Percentiles rank a stretch among this genome's conserved stretches.
phyloP scores from a whole-genome alignment of 345 rosid species.

The Gynandropsis gynandra region DNA sequence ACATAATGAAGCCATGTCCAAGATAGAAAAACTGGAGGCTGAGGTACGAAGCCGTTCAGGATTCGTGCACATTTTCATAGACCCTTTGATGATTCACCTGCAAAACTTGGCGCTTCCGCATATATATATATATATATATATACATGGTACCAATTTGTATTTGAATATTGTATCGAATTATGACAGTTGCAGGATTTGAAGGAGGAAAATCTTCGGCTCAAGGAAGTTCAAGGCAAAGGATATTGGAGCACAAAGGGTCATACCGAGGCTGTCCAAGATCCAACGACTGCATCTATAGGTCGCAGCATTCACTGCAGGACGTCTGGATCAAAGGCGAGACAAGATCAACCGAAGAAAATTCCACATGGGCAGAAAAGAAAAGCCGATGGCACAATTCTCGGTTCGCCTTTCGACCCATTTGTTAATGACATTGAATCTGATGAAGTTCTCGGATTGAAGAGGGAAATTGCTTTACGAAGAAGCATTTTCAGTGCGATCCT shows the following conservation, averaged over 20 bases:
- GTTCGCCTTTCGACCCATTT: conserved; percentile 27
- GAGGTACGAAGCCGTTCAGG: conserved; percentile 52
- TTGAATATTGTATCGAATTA: background rate
- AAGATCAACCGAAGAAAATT: conserved; percentile 11
- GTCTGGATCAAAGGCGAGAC: conserved; percentile 20
- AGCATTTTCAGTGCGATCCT: conserved; percentile 53
- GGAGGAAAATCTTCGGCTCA: conserved; percentile 46
- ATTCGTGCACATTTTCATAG: too few relatives aligned
- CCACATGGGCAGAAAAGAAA: conserved; percentile 18
- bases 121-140: background rate
- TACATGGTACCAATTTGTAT: background rate
- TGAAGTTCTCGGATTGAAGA: conserved; percentile 27
- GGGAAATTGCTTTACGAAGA: conserved; percentile 47
- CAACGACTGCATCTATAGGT: conserved; percentile 1
- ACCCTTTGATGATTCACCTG: too few relatives aligned
- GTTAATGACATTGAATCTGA: conserved; percentile 14
- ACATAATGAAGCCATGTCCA: conserved; percentile 44
- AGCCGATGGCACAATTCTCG: conserved; percentile 20
- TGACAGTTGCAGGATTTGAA: conserved; percentile 46
- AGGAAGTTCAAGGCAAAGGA: conserved; percentile 34
- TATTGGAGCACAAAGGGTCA: conserved; percentile 27
- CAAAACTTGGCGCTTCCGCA: too few relatives aligned
- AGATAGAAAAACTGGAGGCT: conserved; percentile 43
- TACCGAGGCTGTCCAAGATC: conserved; percentile 21
- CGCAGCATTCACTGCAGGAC: conserved; percentile 14